Percentiles rank a stretch among this genome's conserved stretches.
phyloP scores from a whole-genome alignment of 2,329 filamentous ascomycete species.

The Penicillium paneum region DNA sequence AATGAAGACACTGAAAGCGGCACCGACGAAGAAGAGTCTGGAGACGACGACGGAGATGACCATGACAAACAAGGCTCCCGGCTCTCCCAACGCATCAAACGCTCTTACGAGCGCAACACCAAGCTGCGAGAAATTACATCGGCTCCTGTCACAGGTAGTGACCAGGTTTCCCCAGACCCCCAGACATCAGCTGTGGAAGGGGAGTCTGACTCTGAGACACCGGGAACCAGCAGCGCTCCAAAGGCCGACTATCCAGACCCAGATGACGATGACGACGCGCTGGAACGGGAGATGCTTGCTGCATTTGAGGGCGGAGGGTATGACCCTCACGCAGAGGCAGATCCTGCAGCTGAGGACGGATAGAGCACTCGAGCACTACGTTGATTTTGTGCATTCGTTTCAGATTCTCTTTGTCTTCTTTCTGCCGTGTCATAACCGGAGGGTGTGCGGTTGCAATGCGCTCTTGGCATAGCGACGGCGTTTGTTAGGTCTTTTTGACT shows the following conservation, averaged over 20 bases:
- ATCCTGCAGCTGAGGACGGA: conserved; percentile 33
- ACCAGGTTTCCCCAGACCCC: not conserved
- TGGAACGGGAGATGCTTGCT: conserved; percentile 57
- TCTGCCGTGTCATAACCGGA: conserved; percentile 3
- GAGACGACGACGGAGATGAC: conserved; percentile 32
- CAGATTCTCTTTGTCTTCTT: conserved; percentile 2
- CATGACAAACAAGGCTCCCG: conserved; percentile 40
- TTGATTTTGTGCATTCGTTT: not conserved
- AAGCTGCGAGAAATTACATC: conserved; percentile 39
- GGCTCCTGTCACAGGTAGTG: conserved; percentile 15
- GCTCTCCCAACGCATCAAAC: conserved; percentile 41
- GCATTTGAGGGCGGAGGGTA: conserved; percentile 51
- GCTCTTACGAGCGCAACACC: conserved; percentile 42
- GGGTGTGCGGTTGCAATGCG: conserved; percentile 26
- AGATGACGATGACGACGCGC: conserved; percentile 47
- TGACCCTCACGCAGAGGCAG: conserved; percentile 36
- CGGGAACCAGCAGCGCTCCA: conserved; percentile 27
- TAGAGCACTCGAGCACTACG: conserved; percentile 15
- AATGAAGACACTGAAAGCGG: conserved; percentile 25
- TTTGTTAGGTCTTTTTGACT: conserved; percentile 15
- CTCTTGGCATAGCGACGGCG: conserved; percentile 33
- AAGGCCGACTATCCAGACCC: conserved; percentile 28
- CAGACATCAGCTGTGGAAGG: conserved; percentile 4
- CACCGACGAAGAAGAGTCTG: conserved; percentile 21
- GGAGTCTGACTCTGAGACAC: conserved; percentile 28